Evolutionary conservation across 148 eudicot genomes (phyloP).

Genomic region (Linanthus parryae): DNA sequence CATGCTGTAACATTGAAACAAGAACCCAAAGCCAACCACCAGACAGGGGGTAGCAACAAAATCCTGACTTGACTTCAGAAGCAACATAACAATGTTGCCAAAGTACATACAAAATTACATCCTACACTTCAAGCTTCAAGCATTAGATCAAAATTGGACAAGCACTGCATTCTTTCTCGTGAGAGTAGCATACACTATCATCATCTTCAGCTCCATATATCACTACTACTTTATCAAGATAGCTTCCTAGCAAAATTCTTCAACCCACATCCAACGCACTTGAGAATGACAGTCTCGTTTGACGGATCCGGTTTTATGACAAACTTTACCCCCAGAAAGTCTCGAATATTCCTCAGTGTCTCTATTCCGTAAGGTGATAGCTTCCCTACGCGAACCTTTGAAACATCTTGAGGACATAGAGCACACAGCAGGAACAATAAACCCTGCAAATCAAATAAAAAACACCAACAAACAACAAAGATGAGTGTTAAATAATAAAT

Average conservation of each 20-base stretch:
- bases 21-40: too few species aligned
- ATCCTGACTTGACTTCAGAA: too few species aligned
- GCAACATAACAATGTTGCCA: too few species aligned
- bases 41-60: too few species aligned
- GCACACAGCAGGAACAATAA: conserved; percentile 89
- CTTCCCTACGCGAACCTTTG: conserved; percentile 83
- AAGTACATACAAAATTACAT: too few species aligned
- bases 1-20: too few species aligned
- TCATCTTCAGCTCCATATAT: too few species aligned
- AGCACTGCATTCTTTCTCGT: too few species aligned
- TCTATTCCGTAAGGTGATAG: conserved; percentile 75
- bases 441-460: conserved; percentile 41
- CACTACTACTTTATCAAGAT: conserved; percentile 33
- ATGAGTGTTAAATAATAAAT: too few species aligned
- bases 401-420: conserved; percentile 84
- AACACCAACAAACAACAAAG: background rate
- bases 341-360: conserved; percentile 58
- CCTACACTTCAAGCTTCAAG: too few species aligned
- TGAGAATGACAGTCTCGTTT: conserved; percentile 68
- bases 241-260: conserved; percentile 71
- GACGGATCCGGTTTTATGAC: conserved; percentile 77
- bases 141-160: too few species aligned
- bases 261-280: conserved; percentile 81
- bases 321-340: conserved; percentile 71
- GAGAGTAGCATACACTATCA: too few species aligned